Evolutionary conservation across 2,329 filamentous ascomycete species (phyloP).

Genomic region (Colletotrichum sp.): DNA sequence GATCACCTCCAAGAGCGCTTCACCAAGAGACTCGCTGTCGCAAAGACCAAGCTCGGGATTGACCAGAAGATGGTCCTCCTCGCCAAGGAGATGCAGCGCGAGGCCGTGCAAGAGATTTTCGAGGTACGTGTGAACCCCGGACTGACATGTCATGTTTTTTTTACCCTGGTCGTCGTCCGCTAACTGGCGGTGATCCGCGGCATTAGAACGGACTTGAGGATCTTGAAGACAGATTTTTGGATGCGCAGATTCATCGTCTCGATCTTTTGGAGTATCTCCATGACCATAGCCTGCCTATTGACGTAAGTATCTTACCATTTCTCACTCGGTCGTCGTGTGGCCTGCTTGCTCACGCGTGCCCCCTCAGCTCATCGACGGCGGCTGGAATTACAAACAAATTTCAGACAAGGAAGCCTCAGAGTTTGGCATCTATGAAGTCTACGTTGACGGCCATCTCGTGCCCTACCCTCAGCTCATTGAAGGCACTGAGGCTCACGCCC

Average conservation of each 20-base stretch:
- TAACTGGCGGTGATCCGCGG: slow-evolving; percentile 9
- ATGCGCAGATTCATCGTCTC: slow-evolving; percentile 50
- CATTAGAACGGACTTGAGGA: slow-evolving; percentile 43
- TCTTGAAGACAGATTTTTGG: slow-evolving; percentile 44
- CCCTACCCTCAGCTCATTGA: slow-evolving; percentile 49
- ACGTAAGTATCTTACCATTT: slow-evolving; percentile 45
- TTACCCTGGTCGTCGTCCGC: slow-evolving; percentile 7
- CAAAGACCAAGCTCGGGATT: slow-evolving; percentile 31
- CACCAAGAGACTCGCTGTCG: slow-evolving; percentile 33
- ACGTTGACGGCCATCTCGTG: slow-evolving; percentile 46
- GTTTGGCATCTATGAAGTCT: slow-evolving; percentile 48
- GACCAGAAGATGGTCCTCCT: slow-evolving; percentile 33
- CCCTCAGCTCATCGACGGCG: slow-evolving; percentile 45
- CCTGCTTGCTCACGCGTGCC: slow-evolving; percentile 21
- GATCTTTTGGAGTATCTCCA: slow-evolving; percentile 50
- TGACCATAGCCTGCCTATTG: slow-evolving; percentile 48
- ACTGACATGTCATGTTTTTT: slow-evolving; percentile 21
- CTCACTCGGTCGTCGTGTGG: slow-evolving; percentile 6
- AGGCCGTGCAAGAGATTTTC: slow-evolving; percentile 38
- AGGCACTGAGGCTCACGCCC: slow-evolving; percentile 37
- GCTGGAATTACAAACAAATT: slow-evolving; percentile 51
- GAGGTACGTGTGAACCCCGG: slow-evolving; percentile 37
- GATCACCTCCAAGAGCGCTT: slow-evolving; percentile 48
- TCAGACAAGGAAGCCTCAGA: slow-evolving; percentile 48
- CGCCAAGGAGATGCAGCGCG: slow-evolving; percentile 43